A percentile compares a stretch with the other conserved stretches of the same genome.
Evolutionary conservation across 495 filamentous ascomycete species (phyloP).

Genomic region (Astrocystis sublimbata): DNA sequence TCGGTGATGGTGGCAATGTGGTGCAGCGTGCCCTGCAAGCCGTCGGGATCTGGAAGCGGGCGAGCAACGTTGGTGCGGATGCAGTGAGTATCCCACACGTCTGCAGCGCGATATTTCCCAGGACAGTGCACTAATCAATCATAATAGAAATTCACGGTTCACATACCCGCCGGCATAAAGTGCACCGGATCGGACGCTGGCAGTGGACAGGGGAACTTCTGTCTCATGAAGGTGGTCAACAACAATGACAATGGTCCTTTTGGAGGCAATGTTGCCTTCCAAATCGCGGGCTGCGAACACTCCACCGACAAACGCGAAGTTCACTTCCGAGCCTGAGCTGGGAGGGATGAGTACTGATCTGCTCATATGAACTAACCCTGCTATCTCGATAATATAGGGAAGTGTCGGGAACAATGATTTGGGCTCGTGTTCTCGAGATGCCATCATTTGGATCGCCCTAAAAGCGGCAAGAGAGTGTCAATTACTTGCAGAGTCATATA

Average conservation of each 20-base stretch:
- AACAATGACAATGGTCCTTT: slow-evolving; percentile 16
- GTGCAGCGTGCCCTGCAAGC: slow-evolving; percentile 15
- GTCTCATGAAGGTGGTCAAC: slow-evolving; percentile 15
- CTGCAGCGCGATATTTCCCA: neutral
- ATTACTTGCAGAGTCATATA: too few species aligned
- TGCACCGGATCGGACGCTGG: slow-evolving; percentile 10
- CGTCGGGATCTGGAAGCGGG: slow-evolving; percentile 12
- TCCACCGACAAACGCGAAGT: slow-evolving; percentile 1
- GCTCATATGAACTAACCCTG: too few species aligned
- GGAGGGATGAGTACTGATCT: too few species aligned
- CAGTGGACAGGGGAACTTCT: slow-evolving; percentile 14
- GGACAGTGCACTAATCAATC: neutral
- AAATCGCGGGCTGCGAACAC: slow-evolving; percentile 1
- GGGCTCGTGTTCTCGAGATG: too few species aligned
- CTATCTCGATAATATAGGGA: too few species aligned
- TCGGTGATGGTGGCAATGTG: slow-evolving; percentile 7
- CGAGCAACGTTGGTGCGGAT: slow-evolving; percentile 14
- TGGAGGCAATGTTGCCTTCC: slow-evolving; percentile 14
- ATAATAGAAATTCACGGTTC: slow-evolving; percentile 1
- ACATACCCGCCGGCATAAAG: slow-evolving; percentile 9
- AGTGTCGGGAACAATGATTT: too few species aligned
- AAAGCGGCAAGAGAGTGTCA: too few species aligned
- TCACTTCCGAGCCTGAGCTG: slow-evolving; percentile 11
- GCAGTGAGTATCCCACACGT: slow-evolving; percentile 12
- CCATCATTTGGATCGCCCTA: too few species aligned